Base-by-base conservation (phyloP, 2,329 filamentous ascomycete species). In the Penicillium sp. region DNA sequence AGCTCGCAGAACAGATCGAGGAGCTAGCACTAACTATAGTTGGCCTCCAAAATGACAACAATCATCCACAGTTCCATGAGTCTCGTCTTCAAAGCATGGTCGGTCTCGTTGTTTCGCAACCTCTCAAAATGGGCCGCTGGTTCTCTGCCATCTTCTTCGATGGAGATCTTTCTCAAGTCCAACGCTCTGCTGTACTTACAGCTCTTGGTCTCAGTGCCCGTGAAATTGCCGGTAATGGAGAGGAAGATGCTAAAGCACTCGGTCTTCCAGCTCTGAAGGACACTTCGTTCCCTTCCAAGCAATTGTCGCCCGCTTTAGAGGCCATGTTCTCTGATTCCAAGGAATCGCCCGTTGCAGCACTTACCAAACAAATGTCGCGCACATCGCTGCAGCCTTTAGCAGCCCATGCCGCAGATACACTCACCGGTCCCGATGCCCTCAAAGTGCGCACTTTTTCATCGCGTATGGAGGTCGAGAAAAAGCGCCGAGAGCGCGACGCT, bases 361-460 rank as follows among this genome's bases (percentile, higher is more conserved):
- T 95, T 31, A 78, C 86, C 0, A 75, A 77, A 41, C 76, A 75
- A 7, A 73, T 96, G 33, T 82, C 85, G 4, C 78, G 81, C 17
- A 73, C 75, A 1, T 87, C 95, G 56, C 81, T 97, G 14, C 80
- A 83, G 11, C 93, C 93, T 0, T 71, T 97, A 18, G 89, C 91
- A 1, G 83, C 87, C 25, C 74, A 81, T 42, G 87, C 90, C 2
- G 90, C 89, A 27, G 89, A 96, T 59, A 75, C 83, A 15, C 74
- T 81, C 5, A 84, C 84, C 0, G 89, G 91, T 0, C 90, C 93
- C 0, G 81, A 89, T 51, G 79, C 84, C 4, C 79, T 98, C 31
- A 97, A 97, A 69, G 79, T 97, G 15, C 82, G 87, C 18, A 94
- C 84, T 2, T 95, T 97, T 66, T 91, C 84, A 8, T 87, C 86